A percentile compares a stretch with the other conserved stretches of the same genome.
Evolutionary conservation across 73 alveolate species (phyloP).

Genomic region (Tetrahymena thermophila): DNA sequence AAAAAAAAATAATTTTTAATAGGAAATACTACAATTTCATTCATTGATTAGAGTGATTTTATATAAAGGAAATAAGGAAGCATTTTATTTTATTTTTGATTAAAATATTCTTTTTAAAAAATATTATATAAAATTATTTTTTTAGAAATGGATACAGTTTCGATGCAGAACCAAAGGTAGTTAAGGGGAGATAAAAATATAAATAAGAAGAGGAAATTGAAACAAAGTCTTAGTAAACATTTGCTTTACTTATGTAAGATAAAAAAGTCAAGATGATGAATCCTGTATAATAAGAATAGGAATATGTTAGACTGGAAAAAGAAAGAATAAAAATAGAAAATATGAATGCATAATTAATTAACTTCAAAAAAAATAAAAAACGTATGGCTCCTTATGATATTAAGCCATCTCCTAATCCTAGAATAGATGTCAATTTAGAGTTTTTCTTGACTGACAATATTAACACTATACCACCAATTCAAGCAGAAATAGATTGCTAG

Average conservation of each 20-base stretch:
- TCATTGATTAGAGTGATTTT: no score
- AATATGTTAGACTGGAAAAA: constrained; percentile 36
- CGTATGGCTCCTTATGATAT: constrained; percentile 72
- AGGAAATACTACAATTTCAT: no score
- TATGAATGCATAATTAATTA: constrained; percentile 48
- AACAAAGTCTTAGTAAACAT: constrained; percentile 32
- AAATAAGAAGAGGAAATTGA: constrained; percentile 31
- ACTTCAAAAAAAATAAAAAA: constrained; percentile 59
- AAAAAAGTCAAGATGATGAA: constrained; percentile 37
- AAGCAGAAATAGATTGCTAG: constrained; percentile 67
- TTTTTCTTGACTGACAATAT: constrained; percentile 74
- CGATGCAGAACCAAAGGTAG: constrained; percentile 56
- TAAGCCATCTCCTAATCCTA: constrained; percentile 83
- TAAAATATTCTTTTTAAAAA: not conserved
- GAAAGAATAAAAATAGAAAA: constrained; percentile 49
- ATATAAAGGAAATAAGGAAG: not conserved
- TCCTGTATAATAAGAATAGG: constrained; percentile 48
- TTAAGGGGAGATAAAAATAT: constrained; percentile 43
- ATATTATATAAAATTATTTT: not conserved
- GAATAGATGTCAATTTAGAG: constrained; percentile 81
- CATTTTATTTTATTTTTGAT: not conserved
- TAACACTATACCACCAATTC: constrained; percentile 47
- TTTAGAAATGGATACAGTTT: constrained; percentile 2
- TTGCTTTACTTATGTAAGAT: constrained; percentile 43
- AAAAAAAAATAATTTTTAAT: no score